phyloP scores from a whole-genome alignment of 176 grass and related monocot species.

The Ampelocalamus luodianensis region DNA sequence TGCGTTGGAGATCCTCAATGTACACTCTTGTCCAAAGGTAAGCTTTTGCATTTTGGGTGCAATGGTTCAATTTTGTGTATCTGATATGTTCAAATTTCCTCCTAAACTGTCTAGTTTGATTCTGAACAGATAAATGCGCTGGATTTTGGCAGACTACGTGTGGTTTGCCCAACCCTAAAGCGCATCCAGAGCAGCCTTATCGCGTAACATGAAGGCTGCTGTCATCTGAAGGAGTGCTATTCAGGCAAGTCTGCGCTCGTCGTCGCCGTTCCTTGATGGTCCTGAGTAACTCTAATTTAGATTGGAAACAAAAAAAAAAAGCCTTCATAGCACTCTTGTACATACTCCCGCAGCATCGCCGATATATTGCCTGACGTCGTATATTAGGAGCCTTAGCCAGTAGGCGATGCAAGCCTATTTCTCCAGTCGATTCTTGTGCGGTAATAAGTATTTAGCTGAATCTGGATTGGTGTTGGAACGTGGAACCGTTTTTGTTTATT shows the following conservation, averaged over 20 bases:
- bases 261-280: background rate
- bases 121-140: conserved; percentile 57
- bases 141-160: conserved; percentile 69
- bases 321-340: conserved; percentile 45
- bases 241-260: background rate
- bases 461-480: conserved; percentile 2
- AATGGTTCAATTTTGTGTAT: background rate
- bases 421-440: conserved; percentile 32
- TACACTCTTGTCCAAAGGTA: conserved; percentile 84
- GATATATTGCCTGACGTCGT: conserved; percentile 47
- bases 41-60: background rate
- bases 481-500: background rate
- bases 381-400: conserved; percentile 8
- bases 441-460: conserved; percentile 41
- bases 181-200: conserved; percentile 67
- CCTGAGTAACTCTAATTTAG: conserved; percentile 31
- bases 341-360: conserved; percentile 44
- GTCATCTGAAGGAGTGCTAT: conserved; percentile 11
- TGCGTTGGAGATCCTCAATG: conserved; percentile 84
- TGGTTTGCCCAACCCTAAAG: conserved; percentile 73
- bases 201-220: conserved; percentile 36
- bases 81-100: background rate
- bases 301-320: conserved; percentile 34
- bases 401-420: conserved; percentile 20
- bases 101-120: conserved; percentile 23